phyloP scores from a whole-genome alignment of 208 protist genomes.

The Acanthamoeba triangularis region DNA sequence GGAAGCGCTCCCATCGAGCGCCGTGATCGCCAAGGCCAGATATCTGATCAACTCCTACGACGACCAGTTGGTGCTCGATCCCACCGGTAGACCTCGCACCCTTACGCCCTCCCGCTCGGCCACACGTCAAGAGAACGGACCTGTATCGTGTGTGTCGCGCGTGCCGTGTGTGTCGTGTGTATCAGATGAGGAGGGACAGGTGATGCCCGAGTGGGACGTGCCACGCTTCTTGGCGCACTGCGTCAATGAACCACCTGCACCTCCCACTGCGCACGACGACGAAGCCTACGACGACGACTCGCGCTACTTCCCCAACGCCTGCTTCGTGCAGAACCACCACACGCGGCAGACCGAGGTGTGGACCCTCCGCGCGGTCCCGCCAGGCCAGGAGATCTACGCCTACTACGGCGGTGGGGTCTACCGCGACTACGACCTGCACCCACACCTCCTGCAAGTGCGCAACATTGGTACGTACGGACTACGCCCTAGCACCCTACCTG shows the following conservation, averaged over 20 bases:
- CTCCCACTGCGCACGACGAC: not conserved
- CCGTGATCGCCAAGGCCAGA: not conserved
- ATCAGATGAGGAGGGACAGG: not conserved
- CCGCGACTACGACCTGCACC: constrained; percentile 39
- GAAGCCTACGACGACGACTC: not conserved
- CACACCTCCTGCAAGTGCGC: not conserved
- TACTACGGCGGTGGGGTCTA: constrained; percentile 45
- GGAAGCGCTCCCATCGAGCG: not conserved
- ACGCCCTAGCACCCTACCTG: too few relatives aligned
- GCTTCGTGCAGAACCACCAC: constrained; percentile 48
- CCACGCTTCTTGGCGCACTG: not conserved
- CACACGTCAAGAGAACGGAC: not conserved
- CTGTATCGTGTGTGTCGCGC: not conserved
- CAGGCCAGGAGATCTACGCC: not conserved
- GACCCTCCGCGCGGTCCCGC: not conserved
- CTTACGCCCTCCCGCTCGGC: not conserved
- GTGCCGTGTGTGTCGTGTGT: not conserved
- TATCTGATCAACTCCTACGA: constrained; percentile 54
- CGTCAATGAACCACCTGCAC: constrained; percentile 49
- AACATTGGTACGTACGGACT: constrained; percentile 24
- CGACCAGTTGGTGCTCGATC: not conserved
- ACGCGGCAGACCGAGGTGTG: not conserved
- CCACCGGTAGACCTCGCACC: not conserved
- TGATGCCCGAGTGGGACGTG: constrained; percentile 16
- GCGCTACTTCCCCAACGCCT: constrained; percentile 12